Percentiles rank a stretch among this genome's conserved stretches.
These are phyloP conservation scores for Teratosphaeria epicoccoides DNA, from an alignment of 2,329 filamentous ascomycete species.

Conservation along the genomic window DNA sequence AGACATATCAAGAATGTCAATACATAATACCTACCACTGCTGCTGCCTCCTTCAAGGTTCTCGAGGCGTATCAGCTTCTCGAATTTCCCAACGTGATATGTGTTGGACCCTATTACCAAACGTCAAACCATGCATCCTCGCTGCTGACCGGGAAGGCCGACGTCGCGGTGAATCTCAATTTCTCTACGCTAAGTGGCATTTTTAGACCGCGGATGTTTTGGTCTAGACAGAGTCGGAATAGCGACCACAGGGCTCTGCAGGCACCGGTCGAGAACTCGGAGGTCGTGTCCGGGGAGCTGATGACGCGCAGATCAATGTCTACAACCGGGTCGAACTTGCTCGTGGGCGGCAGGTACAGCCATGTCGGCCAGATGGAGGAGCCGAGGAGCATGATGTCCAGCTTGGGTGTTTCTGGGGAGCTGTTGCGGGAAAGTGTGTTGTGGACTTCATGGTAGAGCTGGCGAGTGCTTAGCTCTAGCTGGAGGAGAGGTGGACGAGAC, in stretches of 20 bases:
- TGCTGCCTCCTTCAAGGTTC: background rate
- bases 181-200: too few relatives aligned
- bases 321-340: background rate
- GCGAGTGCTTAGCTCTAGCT: background rate
- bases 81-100: too few relatives aligned
- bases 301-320: background rate
- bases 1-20: background rate
- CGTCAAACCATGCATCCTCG: too few relatives aligned
- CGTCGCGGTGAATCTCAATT: too few relatives aligned
- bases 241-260: slow-evolving; percentile 9
- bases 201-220: too few relatives aligned
- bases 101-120: too few relatives aligned
- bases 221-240: slow-evolving; percentile 3
- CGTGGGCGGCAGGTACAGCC: slow-evolving; percentile 6
- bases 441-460: background rate
- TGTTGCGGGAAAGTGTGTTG: background rate
- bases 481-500: background rate
- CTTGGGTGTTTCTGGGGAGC: background rate
- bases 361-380: slow-evolving; percentile 11
- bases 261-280: slow-evolving; percentile 11
- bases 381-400: slow-evolving; percentile 10
- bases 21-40: background rate
- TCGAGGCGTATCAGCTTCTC: too few relatives aligned
- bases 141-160: too few relatives aligned
- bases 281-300: slow-evolving; percentile 4